Evolutionary conservation across 2,329 filamentous ascomycete genomes (phyloP).

Genomic region (Dactylellina haptotyla): DNA sequence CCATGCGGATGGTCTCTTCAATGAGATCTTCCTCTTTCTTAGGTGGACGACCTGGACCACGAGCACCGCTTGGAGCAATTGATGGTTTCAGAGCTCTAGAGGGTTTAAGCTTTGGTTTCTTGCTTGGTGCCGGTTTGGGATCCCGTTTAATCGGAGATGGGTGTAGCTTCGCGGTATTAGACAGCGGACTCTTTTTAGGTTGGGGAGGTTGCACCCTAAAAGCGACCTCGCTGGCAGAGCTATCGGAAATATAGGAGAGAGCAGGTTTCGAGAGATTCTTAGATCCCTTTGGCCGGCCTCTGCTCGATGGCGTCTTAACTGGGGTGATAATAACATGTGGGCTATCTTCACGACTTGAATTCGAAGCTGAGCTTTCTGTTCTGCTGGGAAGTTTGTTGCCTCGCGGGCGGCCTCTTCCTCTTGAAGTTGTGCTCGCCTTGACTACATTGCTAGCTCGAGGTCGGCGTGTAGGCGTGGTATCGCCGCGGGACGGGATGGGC

Average conservation of each 20-base stretch:
- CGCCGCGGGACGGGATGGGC: conserved; percentile 37
- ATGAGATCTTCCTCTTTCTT: conserved; percentile 35
- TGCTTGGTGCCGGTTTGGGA: background rate
- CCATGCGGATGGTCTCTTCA: conserved; percentile 29
- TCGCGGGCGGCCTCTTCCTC: conserved; percentile 45
- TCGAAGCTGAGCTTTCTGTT: conserved; percentile 9
- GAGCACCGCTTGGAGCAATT: conserved; percentile 30
- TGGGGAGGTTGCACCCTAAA: background rate
- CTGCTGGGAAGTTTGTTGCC: conserved; percentile 20
- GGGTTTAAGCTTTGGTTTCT: conserved; percentile 25
- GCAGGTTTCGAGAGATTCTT: conserved; percentile 26
- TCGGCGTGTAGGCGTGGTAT: background rate
- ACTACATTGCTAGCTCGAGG: conserved; percentile 31
- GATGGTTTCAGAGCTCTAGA: conserved; percentile 32
- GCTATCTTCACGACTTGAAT: conserved; percentile 18
- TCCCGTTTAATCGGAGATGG: background rate
- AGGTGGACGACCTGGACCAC: conserved; percentile 46
- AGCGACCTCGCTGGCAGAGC: conserved; percentile 1
- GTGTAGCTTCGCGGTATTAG: background rate
- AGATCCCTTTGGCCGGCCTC: conserved; percentile 43
- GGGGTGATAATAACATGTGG: background rate
- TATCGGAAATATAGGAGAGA: conserved; percentile 12
- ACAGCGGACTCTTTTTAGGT: background rate
- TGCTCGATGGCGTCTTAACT: background rate
- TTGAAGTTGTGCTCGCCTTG: conserved; percentile 37